phyloP scores from a whole-genome alignment of 2,329 filamentous ascomycete genomes.

The Allantophomopsis cytisporea region DNA sequence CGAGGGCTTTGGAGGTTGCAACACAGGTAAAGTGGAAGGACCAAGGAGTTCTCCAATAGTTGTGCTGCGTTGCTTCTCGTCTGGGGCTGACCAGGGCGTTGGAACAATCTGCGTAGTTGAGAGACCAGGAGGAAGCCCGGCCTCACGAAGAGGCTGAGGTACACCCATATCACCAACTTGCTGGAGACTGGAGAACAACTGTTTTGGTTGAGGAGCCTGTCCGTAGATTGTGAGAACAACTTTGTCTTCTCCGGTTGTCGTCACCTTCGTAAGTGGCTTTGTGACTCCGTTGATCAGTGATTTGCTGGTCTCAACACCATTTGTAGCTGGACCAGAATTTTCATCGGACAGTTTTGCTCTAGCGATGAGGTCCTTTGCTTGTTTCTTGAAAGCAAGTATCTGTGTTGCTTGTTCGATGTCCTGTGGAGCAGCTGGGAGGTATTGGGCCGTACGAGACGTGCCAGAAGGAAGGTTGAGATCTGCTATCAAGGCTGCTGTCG shows the following conservation, averaged over 20 bases:
- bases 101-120: constrained; percentile 53
- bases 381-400: constrained; percentile 37
- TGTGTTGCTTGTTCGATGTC: constrained; percentile 13
- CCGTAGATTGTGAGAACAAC: constrained; percentile 66
- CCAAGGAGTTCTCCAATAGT: constrained; percentile 65
- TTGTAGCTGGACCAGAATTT: no score
- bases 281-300: constrained; percentile 3
- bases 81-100: constrained; percentile 23
- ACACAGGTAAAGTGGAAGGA: constrained; percentile 46
- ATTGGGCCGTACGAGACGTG: constrained; percentile 9
- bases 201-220: constrained; percentile 58
- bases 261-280: constrained; percentile 13
- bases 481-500: constrained; percentile 31
- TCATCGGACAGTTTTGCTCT: no score
- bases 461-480: constrained; percentile 27
- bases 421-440: constrained; percentile 6
- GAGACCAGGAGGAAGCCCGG: constrained; percentile 61
- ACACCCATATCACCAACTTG: constrained; percentile 24
- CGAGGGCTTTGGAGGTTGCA: constrained; percentile 59
- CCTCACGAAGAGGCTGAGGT: constrained; percentile 40
- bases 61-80: constrained; percentile 38
- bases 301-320: no score
- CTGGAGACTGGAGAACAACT: constrained; percentile 79
- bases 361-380: constrained; percentile 43
- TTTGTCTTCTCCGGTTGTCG: constrained; percentile 28